Percentiles rank a stretch among this genome's conserved stretches.
Evolutionary conservation across 768 basidiomycete genomes (phyloP).

Genomic region (Amanita fuliginea): DNA sequence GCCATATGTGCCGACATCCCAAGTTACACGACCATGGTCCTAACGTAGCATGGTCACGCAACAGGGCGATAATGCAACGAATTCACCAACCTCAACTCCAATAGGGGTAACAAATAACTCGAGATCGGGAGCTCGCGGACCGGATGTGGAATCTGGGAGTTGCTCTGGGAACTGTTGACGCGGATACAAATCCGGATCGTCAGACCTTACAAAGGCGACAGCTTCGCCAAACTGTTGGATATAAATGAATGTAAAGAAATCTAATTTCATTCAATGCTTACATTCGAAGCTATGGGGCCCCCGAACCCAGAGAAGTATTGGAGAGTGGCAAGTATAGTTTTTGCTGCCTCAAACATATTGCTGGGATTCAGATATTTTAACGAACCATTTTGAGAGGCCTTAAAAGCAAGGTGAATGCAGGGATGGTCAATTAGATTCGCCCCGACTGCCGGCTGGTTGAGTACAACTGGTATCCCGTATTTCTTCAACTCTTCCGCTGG

Average conservation of each 20-base stretch:
- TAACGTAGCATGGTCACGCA: slow-evolving; percentile 4
- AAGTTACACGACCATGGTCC: slow-evolving; percentile 25
- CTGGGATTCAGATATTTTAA: slow-evolving; percentile 28
- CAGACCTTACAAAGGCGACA: slow-evolving; percentile 47
- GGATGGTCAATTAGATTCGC: slow-evolving; percentile 67
- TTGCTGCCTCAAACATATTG: slow-evolving; percentile 15
- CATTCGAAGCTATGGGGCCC: slow-evolving; percentile 36
- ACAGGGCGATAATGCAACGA: not conserved
- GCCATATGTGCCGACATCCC: slow-evolving; percentile 26
- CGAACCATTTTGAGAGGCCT: slow-evolving; percentile 36
- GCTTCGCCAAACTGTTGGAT: slow-evolving; percentile 34
- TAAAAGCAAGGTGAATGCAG: slow-evolving; percentile 41
- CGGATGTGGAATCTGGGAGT: slow-evolving; percentile 34
- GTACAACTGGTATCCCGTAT: slow-evolving; percentile 42
- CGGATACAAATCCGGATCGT: slow-evolving; percentile 39
- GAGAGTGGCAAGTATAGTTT: slow-evolving; percentile 19
- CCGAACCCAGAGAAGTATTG: slow-evolving; percentile 33
- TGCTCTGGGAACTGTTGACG: slow-evolving; percentile 21
- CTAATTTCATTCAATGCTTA: slow-evolving; percentile 31
- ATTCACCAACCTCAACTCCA: slow-evolving; percentile 26
- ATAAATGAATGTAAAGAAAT: not conserved
- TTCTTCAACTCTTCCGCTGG: slow-evolving; percentile 45
- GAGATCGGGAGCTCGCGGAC: slow-evolving; percentile 33
- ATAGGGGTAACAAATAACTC: slow-evolving; percentile 34
- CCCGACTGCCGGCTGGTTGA: slow-evolving; percentile 68